Conservation (phyloP, 345 rosid species). For the Isatis tinctoria region DNA sequence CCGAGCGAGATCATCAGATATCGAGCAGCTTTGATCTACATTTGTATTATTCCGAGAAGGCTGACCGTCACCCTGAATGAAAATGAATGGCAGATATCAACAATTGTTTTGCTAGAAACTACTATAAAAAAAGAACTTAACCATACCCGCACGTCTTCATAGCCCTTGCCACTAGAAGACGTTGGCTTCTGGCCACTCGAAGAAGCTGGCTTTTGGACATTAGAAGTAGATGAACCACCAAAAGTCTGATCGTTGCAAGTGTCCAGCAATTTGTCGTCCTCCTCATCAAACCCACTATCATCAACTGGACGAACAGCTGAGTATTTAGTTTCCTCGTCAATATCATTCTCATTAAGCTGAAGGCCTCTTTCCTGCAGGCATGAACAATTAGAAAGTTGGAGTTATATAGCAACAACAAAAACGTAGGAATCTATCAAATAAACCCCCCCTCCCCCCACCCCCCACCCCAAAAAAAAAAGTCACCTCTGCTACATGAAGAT, state of each 20-base stretch:
- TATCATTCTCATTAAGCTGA: conserved; percentile 51
- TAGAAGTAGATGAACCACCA: conserved; percentile 47
- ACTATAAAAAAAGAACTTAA: conserved; percentile 14
- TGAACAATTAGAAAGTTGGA: neutral
- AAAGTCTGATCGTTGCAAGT: conserved; percentile 55
- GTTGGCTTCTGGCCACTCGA: conserved; percentile 35
- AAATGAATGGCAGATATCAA: conserved; percentile 11
- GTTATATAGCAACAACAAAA: neutral
- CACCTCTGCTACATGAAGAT: conserved; percentile 95
- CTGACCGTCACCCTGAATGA: conserved; percentile 53
- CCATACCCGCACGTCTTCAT: conserved; percentile 36
- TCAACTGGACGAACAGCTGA: conserved; percentile 71
- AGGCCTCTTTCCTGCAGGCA: conserved; percentile 79
- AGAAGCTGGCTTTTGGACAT: conserved; percentile 30
- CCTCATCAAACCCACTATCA: conserved; percentile 77
- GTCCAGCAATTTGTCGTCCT: conserved; percentile 59
- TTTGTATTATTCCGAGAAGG: conserved; percentile 36
- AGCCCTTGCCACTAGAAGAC: conserved; percentile 40
- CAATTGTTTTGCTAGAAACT: neutral
- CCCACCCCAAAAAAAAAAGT: neutral
- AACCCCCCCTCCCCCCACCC: neutral
- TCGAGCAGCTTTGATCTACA: conserved; percentile 36
- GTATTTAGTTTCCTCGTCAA: conserved; percentile 83
- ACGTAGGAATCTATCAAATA: neutral
- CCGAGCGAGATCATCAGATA: conserved; percentile 39